A percentile compares a stretch with the other conserved stretches of the same genome.
These are phyloP conservation scores for Starmerella apicola DNA, from an alignment of 805 yeast genomes.

Conservation along the genomic window DNA sequence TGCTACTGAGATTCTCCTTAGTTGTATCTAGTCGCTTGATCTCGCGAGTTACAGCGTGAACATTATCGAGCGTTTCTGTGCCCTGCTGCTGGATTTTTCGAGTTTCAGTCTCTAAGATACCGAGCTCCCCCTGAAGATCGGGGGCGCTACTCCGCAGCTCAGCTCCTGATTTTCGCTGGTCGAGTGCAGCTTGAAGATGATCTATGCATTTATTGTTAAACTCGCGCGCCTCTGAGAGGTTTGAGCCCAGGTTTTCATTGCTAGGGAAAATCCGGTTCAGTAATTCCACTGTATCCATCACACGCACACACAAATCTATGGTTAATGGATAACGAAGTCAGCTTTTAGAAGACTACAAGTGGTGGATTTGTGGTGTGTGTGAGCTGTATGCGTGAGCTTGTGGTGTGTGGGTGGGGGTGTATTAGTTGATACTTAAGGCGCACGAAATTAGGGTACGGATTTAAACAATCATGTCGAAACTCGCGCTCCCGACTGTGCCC, in stretches of 20 bases:
- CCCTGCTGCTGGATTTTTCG: constrained; percentile 16
- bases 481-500: constrained; percentile 85
- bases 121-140: constrained; percentile 26
- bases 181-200: constrained; percentile 37
- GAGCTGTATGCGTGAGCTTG: neutral
- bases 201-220: constrained; percentile 41
- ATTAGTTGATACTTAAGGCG: neutral
- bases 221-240: constrained; percentile 39
- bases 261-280: constrained; percentile 39
- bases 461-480: constrained; percentile 55
- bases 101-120: constrained; percentile 19
- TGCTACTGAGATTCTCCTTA: constrained; percentile 67
- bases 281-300: constrained; percentile 39
- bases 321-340: too few species aligned
- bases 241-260: constrained; percentile 36
- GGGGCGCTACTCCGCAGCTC: constrained; percentile 22
- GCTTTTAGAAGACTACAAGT: too few species aligned
- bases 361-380: too few species aligned
- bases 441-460: too few species aligned
- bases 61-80: constrained; percentile 15
- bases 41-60: constrained; percentile 48
- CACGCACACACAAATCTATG: neutral
- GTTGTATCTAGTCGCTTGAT: constrained; percentile 70
- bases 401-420: neutral
- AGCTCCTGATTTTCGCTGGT: constrained; percentile 29